Base-by-base conservation (phyloP, 1,284 basidiomycete genomes). In the Sparassis latifolia region DNA sequence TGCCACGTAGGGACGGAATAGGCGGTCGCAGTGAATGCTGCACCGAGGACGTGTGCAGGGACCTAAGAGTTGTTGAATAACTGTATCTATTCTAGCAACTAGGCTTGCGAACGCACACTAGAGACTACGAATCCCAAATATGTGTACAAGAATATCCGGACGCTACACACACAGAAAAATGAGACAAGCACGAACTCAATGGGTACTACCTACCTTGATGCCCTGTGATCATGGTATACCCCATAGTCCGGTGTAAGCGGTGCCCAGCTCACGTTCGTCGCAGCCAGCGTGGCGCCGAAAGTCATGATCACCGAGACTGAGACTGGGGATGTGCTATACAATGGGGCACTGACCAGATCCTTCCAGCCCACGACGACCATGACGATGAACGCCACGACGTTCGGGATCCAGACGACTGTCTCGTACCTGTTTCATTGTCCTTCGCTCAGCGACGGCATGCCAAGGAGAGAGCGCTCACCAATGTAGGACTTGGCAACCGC, bases 111-210 rank as follows among this genome's bases (percentile, higher is more conserved):
- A 65, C 78, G 55, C 57, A 78, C 79, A 55, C 77, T 80, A 2
- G 84, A 73, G 9, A 76, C 50, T 37, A 86, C 64, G 54, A 89
- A 77, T 2, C 86, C 88, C 5, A 82, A 65, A 62, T 83, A 89
- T 0, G 80, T 76, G 58, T 78, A 82, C 38, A 49, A 32, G 52
- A 60, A 63, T n/a, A 60, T 45, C 27, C 53, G 52, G 45, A 52
- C 51, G 5, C 52, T 54, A 58, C 50, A 33, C 40, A 5, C 27
- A 6, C 35, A 12, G 6, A 37, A 37, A 12, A 20, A 20, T 20
- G 20, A 20, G 20, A 20, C 20, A 20, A 20, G 20, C 20, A 20
- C 20, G 20, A 20, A 20, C 20, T 55, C 54, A 1, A 56, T 54
- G 28, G 20, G n/a, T 27, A 33, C 10, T 5, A 39, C 55, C 39